phyloP scores from a whole-genome alignment of 768 basidiomycete species.

The Amanita muscaria region DNA sequence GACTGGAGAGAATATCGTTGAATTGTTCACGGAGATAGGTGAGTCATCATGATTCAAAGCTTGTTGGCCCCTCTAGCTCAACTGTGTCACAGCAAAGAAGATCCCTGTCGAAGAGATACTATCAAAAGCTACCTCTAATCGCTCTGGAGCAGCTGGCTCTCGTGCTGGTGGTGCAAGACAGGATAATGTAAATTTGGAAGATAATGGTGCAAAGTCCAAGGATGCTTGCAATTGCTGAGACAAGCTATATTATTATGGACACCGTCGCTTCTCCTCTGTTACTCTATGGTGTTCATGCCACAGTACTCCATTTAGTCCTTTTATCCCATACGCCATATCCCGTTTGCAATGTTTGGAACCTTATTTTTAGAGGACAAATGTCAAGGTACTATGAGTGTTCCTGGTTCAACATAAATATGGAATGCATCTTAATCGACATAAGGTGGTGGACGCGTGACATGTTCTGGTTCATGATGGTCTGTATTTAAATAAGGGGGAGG shows the following conservation, averaged over 20 bases:
- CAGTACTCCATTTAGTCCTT: neutral
- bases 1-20: constrained; percentile 90
- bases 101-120: constrained; percentile 87
- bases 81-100: constrained; percentile 38
- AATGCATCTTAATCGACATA: constrained; percentile 58
- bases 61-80: constrained; percentile 1
- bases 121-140: constrained; percentile 57
- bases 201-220: constrained; percentile 55
- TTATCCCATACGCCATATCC: constrained; percentile 1
- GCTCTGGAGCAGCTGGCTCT: constrained; percentile 46
- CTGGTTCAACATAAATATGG: too few relatives aligned
- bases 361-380: constrained; percentile 5
- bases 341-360: constrained; percentile 4
- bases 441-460: constrained; percentile 50
- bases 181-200: constrained; percentile 63
- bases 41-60: constrained; percentile 17
- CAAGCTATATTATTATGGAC: constrained; percentile 15
- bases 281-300: neutral
- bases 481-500: constrained; percentile 73
- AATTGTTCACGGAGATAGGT: constrained; percentile 99
- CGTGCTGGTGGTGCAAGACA: constrained; percentile 44
- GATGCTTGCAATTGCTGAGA: constrained; percentile 77
- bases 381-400: constrained; percentile 1
- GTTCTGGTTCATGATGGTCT: constrained; percentile 41
- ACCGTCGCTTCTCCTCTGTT: constrained; percentile 1